Evolutionary conservation across 306 rosid species (phyloP), one percentile per base, ranked within the genome.

Genomic region (Alnus rubra): DNA sequence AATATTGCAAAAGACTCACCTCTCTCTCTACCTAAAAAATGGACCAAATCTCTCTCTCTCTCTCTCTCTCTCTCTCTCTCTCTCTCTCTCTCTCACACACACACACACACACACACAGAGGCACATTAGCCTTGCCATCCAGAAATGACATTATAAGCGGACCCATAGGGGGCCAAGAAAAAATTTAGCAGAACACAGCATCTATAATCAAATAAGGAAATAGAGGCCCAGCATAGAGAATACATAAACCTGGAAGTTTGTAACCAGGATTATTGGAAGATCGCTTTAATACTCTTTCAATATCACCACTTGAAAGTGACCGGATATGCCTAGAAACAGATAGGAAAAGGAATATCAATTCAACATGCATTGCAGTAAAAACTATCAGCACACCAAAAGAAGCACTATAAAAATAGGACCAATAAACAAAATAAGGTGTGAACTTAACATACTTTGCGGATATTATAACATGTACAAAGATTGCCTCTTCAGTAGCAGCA

Each of bases 401-500:
- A 39, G 50, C 44, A 39, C 15, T 42, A n/a, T 4, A 3, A 39
- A 10, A 68, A 28, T 9, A 42, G 15, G 8, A 68, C 7, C 76
- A 67, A 69, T 52, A 31, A 47, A 14, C 79, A 50, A 74, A 18
- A 79, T 42, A 82, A 78, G 60, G 18, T 49, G 69, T 19, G 28
- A 74, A 65, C 56, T 79, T 28, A 30, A 67, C 84, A 47, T 89
- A 95, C 99, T 95, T 95, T 56, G 97, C 92, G 54, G 98, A 91
- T 58, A 91, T 88, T 69, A 92, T 80, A 77, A 83, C 98, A 82
- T 95, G 98, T 76, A 93, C 86, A 79, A 90, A 91, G 75, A 95
- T 85, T 76, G 97, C 97, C 85, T 95, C 99, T 80, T 93, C 97
- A 11, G 92, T 91, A 53, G 97, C 98, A 86, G 98, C 83, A 92